Evolutionary conservation across 1,139 yeast genomes (phyloP), one percentile per base, ranked within the genome.

Genomic region (Fermentozyma sake): DNA sequence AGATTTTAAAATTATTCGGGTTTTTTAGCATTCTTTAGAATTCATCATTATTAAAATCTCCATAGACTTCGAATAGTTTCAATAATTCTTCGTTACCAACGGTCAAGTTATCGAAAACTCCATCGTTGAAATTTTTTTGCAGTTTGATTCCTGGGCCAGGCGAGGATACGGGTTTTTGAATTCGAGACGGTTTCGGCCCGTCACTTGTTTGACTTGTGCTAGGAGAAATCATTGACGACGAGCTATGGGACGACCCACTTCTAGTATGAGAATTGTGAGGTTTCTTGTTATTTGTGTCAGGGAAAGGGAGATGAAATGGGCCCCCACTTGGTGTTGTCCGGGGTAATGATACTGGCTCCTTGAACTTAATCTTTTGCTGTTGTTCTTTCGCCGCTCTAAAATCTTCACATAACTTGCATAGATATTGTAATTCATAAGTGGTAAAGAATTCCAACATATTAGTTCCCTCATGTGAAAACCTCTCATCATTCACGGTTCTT

Each of bases 401-500:
- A 27, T 67, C 72, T 26, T 61, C 68, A 35, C 67, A 60, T 28
- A 67, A 46, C 29, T 53, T 52, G 34, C 65, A 52, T 26, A 67
- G 47, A 35, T 58, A 58, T 22, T 58, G 53, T 16, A 67, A 46
- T 31, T 66, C 73, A 10, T 50, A 41, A 9, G 52, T 48, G 2
- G 65, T 46, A 34, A 66, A 59, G 34, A 55, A 64, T 31, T 63
- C 66, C 31, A 67, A 42, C 57, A 65, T 52, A 37, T 64, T 66
- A 11, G 68, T 55, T 2, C 69, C 68, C 20, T 57, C 54, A 27
- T 62, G 64, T 34, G 51, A 51, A 28, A 55, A 55, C 28, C 48
- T 46, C 7, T 51, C 46, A 18, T 57, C 58, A 26, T 46, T 49
- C 20, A 55, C 32, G 4, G 58, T 46, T 11, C 54, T 49, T 23